These are phyloP conservation scores for Plasmodium berghei DNA, from an alignment of 169 alveolate species.

Conservation along the genomic window DNA sequence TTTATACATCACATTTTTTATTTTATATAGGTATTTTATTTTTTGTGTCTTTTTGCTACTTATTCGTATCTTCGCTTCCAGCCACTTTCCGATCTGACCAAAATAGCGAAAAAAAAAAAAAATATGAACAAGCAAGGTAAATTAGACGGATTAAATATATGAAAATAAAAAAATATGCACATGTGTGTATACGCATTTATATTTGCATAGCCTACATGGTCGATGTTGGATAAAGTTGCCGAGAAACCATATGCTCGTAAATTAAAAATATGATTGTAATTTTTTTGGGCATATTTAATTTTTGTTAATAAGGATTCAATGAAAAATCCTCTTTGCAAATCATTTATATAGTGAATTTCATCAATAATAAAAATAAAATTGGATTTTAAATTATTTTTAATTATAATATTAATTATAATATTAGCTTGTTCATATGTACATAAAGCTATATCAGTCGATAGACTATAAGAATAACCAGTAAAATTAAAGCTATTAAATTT, in stretches of 20 bases:
- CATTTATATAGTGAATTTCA: constrained; percentile 67
- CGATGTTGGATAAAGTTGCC: constrained; percentile 45
- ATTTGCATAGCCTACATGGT: constrained; percentile 25
- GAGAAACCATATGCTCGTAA: constrained; percentile 37
- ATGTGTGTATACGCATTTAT: no score
- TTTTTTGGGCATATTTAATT: constrained; percentile 41
- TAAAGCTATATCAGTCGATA: constrained; percentile 56
- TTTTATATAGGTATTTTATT: constrained; percentile 59
- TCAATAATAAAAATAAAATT: constrained; percentile 48
- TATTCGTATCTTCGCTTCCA: constrained; percentile 54
- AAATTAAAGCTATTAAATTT: constrained; percentile 51
- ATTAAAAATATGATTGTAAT: constrained; percentile 3
- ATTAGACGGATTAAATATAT: no score
- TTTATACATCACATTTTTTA: constrained; percentile 34
- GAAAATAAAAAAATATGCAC: no score
- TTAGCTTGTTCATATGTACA: constrained; percentile 76
- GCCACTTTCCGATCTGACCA: constrained; percentile 47
- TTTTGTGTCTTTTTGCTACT: constrained; percentile 35
- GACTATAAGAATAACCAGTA: constrained; percentile 46
- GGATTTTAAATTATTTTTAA: constrained; percentile 50
- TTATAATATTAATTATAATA: constrained; percentile 38
- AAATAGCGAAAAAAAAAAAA: neutral
- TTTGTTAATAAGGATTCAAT: constrained; percentile 59
- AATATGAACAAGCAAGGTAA: neutral
- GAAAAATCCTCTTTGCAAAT: constrained; percentile 13